phyloP scores from a whole-genome alignment of 768 basidiomycete species.

The Rossbeevera mucosa region DNA sequence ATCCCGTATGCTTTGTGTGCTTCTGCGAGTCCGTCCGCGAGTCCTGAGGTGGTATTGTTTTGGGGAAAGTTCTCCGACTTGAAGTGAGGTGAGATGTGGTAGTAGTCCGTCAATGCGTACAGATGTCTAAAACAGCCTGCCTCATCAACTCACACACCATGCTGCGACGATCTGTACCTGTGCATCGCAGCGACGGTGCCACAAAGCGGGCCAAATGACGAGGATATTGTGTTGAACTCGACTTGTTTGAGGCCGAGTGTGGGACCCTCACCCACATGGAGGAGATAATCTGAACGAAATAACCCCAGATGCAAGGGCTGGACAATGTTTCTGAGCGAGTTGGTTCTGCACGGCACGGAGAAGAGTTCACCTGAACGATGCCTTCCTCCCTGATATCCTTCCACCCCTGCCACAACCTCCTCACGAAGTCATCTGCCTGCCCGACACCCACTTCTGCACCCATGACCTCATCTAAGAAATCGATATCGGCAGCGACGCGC shows the following conservation, averaged over 20 bases:
- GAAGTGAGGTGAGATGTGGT: constrained; percentile 49
- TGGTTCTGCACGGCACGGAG: not conserved
- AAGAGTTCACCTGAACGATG: constrained; percentile 43
- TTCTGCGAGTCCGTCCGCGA: constrained; percentile 72
- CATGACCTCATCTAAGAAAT: constrained; percentile 82
- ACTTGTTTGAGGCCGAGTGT: constrained; percentile 75
- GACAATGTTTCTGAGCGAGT: constrained; percentile 4
- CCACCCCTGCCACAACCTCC: constrained; percentile 85
- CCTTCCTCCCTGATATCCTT: constrained; percentile 66
- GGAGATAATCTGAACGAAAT: constrained; percentile 91
- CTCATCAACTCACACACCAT: not conserved
- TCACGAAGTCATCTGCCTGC: constrained; percentile 82
- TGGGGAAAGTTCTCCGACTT: constrained; percentile 56
- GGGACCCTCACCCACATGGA: constrained; percentile 51
- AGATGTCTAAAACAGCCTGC: constrained; percentile 55
- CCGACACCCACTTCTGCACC: constrained; percentile 73
- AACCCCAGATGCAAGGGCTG: constrained; percentile 85
- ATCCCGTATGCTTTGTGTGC: constrained; percentile 74
- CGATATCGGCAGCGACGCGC: constrained; percentile 69
- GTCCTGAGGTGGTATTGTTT: constrained; percentile 65
- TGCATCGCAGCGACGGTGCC: constrained; percentile 68
- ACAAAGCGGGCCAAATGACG: constrained; percentile 82
- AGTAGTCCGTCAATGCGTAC: constrained; percentile 61
- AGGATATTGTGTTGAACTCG: constrained; percentile 96
- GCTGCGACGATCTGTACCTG: constrained; percentile 50